Evolutionary conservation across 163 green algal genomes (phyloP).

Genomic region (Prototheca wickerhamii): DNA sequence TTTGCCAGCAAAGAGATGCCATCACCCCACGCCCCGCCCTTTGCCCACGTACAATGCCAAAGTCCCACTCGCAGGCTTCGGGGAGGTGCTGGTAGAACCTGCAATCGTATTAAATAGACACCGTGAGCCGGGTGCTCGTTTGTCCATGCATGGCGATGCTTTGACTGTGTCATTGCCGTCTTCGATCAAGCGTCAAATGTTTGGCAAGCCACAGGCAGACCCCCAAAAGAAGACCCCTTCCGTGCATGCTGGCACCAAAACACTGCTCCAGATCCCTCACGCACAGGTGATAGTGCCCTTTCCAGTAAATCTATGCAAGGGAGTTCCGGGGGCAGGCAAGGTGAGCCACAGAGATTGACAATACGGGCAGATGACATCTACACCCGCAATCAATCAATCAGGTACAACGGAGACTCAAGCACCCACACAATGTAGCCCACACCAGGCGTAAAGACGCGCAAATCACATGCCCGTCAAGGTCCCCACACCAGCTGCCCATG

Average conservation of each 20-base stretch:
- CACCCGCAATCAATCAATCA: neutral
- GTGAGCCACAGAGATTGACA: neutral
- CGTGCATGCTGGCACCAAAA: too few relatives aligned
- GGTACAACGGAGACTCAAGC: neutral
- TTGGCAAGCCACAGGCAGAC: neutral
- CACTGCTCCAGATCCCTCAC: too few relatives aligned
- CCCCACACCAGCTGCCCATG: too few relatives aligned
- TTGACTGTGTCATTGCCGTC: neutral
- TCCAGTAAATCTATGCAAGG: slow-evolving; percentile 20
- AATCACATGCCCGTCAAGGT: neutral
- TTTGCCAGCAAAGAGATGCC: too few relatives aligned
- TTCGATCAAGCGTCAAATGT: too few relatives aligned
- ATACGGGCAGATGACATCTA: neutral
- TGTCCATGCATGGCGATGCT: neutral
- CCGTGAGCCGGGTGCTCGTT: neutral
- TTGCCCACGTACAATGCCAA: slow-evolving; percentile 43
- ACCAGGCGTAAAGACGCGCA: neutral
- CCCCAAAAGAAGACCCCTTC: neutral
- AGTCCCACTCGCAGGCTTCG: slow-evolving; percentile 55
- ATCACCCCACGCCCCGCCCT: neutral
- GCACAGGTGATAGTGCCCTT: slow-evolving; percentile 43
- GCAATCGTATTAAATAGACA: neutral
- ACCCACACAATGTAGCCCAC: neutral
- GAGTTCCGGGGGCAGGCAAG: neutral
- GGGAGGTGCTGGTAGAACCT: slow-evolving; percentile 74